Evolutionary conservation across 2,329 filamentous ascomycete genomes (phyloP), one percentile per base, ranked within the genome.

Genomic region (Elsinoe australis): DNA sequence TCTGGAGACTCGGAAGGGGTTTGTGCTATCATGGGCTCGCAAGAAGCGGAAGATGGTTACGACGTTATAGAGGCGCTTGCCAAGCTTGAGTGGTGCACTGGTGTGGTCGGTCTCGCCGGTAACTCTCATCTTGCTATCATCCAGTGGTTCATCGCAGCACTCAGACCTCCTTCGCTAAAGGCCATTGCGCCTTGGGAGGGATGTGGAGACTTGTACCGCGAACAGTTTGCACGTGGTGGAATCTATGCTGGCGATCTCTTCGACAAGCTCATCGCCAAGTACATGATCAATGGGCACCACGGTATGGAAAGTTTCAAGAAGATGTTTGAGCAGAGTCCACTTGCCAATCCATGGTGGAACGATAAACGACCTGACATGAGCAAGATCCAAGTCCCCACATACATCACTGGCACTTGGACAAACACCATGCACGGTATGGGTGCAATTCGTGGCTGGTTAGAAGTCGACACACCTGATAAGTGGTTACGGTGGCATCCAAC

Each of bases 131-230:
- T 72, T 5, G 69, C 67, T 0, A 69, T 63, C 29, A 59, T 62
- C 0, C 69, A 72, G 49, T 69, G 56, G 58, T 66, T 67, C 39
- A 63, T 71, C 9, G 70, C 68, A 0, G 59, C 67, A 1, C 55
- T 65, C 33, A 58, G 64, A 14, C 70, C 71, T 6, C 70, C 69
- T 0, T 62, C 59, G 9, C 59, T 72, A 4, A 61, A 61, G n/a
- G 62, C 63, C 0, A 70, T 73, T 28, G 69, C 68, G 0, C 73
- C 61, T 35, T 71, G 69, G 69, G 72, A 75, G 54, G 68, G 8
- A n/a, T 66, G 59, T 31, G 64, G 64, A 0, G 72, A 75, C 51
- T 53, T 73, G 3, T 74, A 70, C 51, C 65, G 70, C 1, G 71
- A 74, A 52, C 64, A 69, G 19, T 68, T 72, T 52, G 62, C 60